phyloP scores from a whole-genome alignment of 768 basidiomycete species.

The Stropharia rugosoannulata region DNA sequence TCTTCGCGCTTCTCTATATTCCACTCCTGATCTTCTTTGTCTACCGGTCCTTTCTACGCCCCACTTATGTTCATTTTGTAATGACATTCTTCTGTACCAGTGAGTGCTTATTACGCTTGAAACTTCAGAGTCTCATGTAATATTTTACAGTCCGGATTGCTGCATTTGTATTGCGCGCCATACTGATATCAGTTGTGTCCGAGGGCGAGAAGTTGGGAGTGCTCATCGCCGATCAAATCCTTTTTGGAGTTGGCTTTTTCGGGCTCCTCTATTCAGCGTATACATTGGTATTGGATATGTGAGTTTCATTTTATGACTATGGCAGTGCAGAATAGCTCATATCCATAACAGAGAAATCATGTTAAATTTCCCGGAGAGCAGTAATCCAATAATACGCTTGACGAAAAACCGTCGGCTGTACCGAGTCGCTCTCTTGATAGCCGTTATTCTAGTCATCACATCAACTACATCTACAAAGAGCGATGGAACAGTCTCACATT shows the following conservation, averaged over 20 bases:
- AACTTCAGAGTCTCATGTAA: too few relatives aligned
- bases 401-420: constrained; percentile 31
- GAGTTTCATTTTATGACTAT: background rate
- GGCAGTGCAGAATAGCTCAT: background rate
- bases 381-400: constrained; percentile 18
- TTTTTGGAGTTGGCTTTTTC: constrained; percentile 42
- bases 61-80: constrained; percentile 32
- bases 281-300: constrained; percentile 42
- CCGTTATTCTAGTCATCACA: constrained; percentile 33
- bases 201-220: constrained; percentile 30
- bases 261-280: constrained; percentile 42
- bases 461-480: constrained; percentile 1
- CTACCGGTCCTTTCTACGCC: constrained; percentile 25
- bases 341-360: constrained; percentile 18
- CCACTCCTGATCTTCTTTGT: constrained; percentile 30
- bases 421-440: constrained; percentile 24
- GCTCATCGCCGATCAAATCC: constrained; percentile 36
- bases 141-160: constrained; percentile 41
- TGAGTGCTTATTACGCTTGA: constrained; percentile 27
- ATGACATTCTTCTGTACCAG: constrained; percentile 37
- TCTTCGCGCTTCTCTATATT: constrained; percentile 35
- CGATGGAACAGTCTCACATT: constrained; percentile 6
- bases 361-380: constrained; percentile 9
- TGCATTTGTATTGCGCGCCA: constrained; percentile 39
- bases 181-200: constrained; percentile 28